A percentile compares a stretch with the other conserved stretches of the same genome.
Evolutionary conservation across 2,329 filamentous ascomycete species (phyloP).

Genomic region (Cladosporium sp.): DNA sequence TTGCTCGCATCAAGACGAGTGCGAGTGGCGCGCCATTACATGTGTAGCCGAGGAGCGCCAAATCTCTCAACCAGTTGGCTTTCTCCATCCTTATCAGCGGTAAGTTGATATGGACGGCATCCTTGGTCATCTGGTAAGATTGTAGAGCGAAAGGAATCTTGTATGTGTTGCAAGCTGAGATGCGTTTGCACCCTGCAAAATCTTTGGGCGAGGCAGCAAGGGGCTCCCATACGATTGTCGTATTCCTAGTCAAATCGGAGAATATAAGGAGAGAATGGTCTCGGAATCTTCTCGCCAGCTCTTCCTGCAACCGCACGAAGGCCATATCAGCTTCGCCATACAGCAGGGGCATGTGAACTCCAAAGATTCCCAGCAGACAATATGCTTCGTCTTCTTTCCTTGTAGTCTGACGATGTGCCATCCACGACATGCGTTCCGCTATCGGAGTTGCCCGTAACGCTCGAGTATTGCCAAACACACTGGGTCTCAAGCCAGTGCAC

Average conservation of each 20-base stretch:
- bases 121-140: neutral
- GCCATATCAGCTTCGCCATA: constrained; percentile 38
- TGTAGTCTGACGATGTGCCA: constrained; percentile 9
- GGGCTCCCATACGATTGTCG: no score
- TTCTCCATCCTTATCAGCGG: neutral
- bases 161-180: neutral
- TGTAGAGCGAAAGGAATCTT: neutral
- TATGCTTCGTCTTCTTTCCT: constrained; percentile 47
- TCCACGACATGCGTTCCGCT: constrained; percentile 23
- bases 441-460: neutral
- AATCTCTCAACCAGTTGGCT: neutral
- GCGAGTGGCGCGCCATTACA: neutral
- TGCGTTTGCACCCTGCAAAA: neutral
- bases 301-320: constrained; percentile 18
- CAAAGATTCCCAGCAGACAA: constrained; percentile 48
- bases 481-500: neutral
- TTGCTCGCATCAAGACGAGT: neutral
- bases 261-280: constrained; percentile 21
- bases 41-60: neutral
- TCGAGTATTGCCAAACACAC: constrained; percentile 20
- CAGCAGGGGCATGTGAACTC: constrained; percentile 46
- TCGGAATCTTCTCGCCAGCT: constrained; percentile 12
- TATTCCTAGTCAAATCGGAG: neutral
- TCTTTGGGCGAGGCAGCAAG: neutral
- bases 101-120: neutral